A percentile compares a stretch with the other conserved stretches of the same genome.
Evolutionary conservation across 164 flowering plant species (phyloP).

Genomic region (Umbellularia californica): DNA sequence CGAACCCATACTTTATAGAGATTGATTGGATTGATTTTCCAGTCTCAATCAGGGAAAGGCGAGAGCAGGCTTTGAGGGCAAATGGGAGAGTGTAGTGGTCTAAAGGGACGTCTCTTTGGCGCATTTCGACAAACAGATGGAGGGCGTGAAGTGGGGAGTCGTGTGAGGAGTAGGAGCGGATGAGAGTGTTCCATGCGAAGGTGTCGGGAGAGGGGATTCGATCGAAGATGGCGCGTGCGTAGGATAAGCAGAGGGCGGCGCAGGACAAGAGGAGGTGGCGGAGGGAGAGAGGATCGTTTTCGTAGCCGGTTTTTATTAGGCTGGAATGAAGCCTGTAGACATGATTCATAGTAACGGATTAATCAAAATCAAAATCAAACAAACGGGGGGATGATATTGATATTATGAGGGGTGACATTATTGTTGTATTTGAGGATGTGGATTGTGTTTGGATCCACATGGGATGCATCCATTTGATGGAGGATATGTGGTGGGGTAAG

Average conservation of each 20-base stretch:
- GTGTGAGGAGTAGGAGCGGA: constrained; percentile 11
- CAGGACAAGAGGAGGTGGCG: constrained; percentile 13
- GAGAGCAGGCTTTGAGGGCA: constrained; percentile 38
- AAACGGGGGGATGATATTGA: too few relatives aligned
- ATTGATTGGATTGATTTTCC: constrained; percentile 28
- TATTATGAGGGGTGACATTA: too few relatives aligned
- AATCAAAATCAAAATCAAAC: too few relatives aligned
- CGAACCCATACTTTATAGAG: constrained; percentile 28
- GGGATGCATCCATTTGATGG: too few relatives aligned
- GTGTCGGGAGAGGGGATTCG: constrained; percentile 13
- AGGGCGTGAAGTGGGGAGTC: constrained; percentile 12
- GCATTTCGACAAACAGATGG: constrained; percentile 15
- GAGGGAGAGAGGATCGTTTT: constrained; percentile 6
- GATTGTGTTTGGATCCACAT: too few relatives aligned
- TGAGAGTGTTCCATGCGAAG: constrained; percentile 21
- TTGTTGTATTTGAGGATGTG: too few relatives aligned
- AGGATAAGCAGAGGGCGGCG: constrained; percentile 6
- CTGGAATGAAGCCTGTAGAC: constrained; percentile 18
- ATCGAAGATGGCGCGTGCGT: constrained; percentile 17
- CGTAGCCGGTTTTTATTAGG: constrained; percentile 15
- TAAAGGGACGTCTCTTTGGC: constrained; percentile 7
- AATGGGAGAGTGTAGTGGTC: constrained; percentile 39
- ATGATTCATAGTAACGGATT: background rate
- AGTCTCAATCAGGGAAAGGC: constrained; percentile 13
- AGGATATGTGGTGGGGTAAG: too few relatives aligned